phyloP scores from a whole-genome alignment of 495 filamentous ascomycete species.

The Pseudevernia furfuracea region DNA sequence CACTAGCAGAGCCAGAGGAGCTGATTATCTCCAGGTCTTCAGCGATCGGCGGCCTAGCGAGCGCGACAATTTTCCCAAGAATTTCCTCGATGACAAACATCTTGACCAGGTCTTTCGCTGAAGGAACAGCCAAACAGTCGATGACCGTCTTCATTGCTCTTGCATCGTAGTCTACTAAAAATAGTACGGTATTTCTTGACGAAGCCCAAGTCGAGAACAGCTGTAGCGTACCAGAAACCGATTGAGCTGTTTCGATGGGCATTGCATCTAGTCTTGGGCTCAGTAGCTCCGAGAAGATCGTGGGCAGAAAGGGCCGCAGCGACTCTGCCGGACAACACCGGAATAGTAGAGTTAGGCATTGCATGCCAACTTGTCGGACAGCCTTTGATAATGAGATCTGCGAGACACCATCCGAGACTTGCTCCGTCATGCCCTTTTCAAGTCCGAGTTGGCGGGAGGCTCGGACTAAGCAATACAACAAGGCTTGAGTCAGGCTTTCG shows the following conservation, averaged over 20 bases:
- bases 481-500: slow-evolving; percentile 56
- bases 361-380: slow-evolving; percentile 65
- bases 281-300: slow-evolving; percentile 66
- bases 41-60: slow-evolving; percentile 43
- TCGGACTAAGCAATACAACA: slow-evolving; percentile 69
- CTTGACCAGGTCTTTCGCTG: slow-evolving; percentile 82
- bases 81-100: slow-evolving; percentile 68
- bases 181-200: slow-evolving; percentile 55
- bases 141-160: slow-evolving; percentile 60
- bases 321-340: slow-evolving; percentile 54
- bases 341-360: slow-evolving; percentile 72
- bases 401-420: not conserved
- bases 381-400: slow-evolving; percentile 47
- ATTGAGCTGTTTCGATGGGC: slow-evolving; percentile 78
- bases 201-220: slow-evolving; percentile 75
- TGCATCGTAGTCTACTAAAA: slow-evolving; percentile 57
- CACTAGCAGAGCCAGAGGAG: slow-evolving; percentile 34
- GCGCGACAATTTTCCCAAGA: slow-evolving; percentile 53
- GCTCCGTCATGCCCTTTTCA: slow-evolving; percentile 35
- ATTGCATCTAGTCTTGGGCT: slow-evolving; percentile 71
- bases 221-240: slow-evolving; percentile 72
- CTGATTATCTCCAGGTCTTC: slow-evolving; percentile 48
- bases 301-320: slow-evolving; percentile 61
- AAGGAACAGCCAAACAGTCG: slow-evolving; percentile 62
- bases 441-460: slow-evolving; percentile 48